These are phyloP conservation scores for Blechomonas ayalai DNA, from an alignment of 208 protist genomes.

Conservation along the genomic window DNA sequence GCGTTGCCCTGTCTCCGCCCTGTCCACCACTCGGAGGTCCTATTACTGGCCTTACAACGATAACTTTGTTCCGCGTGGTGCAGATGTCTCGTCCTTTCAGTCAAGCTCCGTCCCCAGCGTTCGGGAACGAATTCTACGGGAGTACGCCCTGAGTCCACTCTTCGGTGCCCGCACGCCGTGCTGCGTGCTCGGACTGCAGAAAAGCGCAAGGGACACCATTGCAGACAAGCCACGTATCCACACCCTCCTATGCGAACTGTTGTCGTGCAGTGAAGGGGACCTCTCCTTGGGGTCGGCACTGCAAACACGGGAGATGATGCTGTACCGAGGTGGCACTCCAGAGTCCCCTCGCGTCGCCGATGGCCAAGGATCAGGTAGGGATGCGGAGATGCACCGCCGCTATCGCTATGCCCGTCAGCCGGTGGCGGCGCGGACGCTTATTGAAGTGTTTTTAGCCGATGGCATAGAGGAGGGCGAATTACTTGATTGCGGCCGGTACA, in stretches of 20 bases:
- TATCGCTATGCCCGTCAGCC: conserved; percentile 39
- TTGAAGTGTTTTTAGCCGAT: conserved; percentile 54
- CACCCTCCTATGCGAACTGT: conserved; percentile 24
- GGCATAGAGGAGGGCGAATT: conserved; percentile 15
- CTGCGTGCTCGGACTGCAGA: conserved; percentile 50
- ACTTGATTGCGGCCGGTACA: conserved; percentile 14
- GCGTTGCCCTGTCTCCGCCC: not conserved
- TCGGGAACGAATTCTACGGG: conserved; percentile 44
- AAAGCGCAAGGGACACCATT: conserved; percentile 13
- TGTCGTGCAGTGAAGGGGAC: conserved; percentile 13
- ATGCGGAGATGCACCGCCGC: conserved; percentile 10
- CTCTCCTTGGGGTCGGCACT: conserved; percentile 32
- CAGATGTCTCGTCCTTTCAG: conserved; percentile 53
- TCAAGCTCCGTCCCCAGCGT: conserved; percentile 54
- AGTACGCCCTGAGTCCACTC: conserved; percentile 73
- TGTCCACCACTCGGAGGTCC: conserved; percentile 13
- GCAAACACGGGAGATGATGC: conserved; percentile 64
- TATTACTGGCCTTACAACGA: conserved; percentile 78
- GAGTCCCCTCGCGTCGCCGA: conserved; percentile 53
- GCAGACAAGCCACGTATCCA: conserved; percentile 14
- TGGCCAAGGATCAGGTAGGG: conserved; percentile 9
- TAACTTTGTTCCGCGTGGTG: conserved; percentile 69
- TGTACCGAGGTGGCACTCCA: conserved; percentile 32
- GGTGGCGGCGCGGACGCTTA: conserved; percentile 32
- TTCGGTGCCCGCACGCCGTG: conserved; percentile 49